phyloP scores from a whole-genome alignment of 768 basidiomycete species.

The Pleurotus sapidus region DNA sequence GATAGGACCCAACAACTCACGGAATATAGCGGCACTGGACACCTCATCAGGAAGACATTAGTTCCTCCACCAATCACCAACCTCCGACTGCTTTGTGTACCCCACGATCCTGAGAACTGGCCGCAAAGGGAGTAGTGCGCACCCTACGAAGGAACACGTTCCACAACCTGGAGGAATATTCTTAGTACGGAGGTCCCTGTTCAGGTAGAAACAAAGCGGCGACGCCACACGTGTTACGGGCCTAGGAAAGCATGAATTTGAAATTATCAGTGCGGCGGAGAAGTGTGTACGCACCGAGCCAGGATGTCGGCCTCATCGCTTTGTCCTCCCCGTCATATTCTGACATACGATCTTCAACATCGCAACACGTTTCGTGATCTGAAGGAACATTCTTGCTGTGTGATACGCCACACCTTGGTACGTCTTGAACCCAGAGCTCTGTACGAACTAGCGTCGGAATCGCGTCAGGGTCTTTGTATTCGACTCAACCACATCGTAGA shows the following conservation, averaged over 20 bases:
- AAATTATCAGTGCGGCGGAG: not conserved
- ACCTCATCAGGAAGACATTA: not conserved
- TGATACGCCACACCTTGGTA: not conserved
- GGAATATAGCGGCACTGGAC: not conserved
- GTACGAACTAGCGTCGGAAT: no score
- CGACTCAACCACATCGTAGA: no score
- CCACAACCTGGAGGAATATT: not conserved
- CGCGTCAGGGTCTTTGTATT: no score
- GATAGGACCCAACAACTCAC: no score
- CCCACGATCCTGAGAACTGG: not conserved
- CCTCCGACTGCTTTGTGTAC: not conserved
- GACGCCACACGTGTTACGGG: conserved; percentile 1
- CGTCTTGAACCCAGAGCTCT: no score
- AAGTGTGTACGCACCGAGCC: not conserved
- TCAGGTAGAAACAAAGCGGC: not conserved
- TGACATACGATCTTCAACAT: no score
- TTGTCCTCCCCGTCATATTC: no score
- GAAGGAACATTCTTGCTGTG: not conserved
- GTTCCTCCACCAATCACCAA: not conserved
- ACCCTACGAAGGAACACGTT: not conserved
- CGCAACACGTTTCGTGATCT: not conserved
- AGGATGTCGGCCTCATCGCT: not conserved
- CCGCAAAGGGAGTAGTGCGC: not conserved
- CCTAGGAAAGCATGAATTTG: not conserved
- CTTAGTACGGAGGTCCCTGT: not conserved